These are phyloP conservation scores for Fomitopsis palustris DNA, from an alignment of 1,284 basidiomycete species.

Conservation along the genomic window DNA sequence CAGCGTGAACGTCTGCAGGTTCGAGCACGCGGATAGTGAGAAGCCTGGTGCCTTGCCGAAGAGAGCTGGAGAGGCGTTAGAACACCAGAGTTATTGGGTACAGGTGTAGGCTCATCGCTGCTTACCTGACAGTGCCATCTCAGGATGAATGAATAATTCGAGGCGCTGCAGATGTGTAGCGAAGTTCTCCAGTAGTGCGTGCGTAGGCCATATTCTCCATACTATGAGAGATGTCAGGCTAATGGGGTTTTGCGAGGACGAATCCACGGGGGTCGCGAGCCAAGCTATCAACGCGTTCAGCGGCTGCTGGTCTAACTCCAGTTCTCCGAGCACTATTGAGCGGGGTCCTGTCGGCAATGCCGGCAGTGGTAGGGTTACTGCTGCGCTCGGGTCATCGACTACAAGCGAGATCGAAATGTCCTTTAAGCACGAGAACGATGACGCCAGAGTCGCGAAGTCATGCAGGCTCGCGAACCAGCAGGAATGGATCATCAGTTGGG, in stretches of 20 bases:
- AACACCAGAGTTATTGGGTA: not conserved
- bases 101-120: too few relatives aligned
- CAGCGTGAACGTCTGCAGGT: slow-evolving; percentile 12
- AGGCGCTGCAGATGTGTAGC: not conserved
- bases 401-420: not conserved
- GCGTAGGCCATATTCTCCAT: not conserved
- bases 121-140: not conserved
- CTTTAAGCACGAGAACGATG: not conserved
- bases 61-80: not conserved
- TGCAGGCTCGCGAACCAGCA: not conserved
- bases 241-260: not conserved
- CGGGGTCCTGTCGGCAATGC: not conserved
- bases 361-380: not conserved
- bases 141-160: not conserved
- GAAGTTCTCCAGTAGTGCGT: not conserved
- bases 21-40: slow-evolving; percentile 8
- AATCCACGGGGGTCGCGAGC: not conserved
- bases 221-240: not conserved
- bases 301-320: not conserved
- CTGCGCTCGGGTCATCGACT: not conserved
- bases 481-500: not conserved
- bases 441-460: not conserved
- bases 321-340: not conserved
- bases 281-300: not conserved
- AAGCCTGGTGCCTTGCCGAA: slow-evolving; percentile 1